These are phyloP conservation scores for Aspergillus sp. DNA, from an alignment of 2,329 filamentous ascomycete genomes.

Conservation along the genomic window DNA sequence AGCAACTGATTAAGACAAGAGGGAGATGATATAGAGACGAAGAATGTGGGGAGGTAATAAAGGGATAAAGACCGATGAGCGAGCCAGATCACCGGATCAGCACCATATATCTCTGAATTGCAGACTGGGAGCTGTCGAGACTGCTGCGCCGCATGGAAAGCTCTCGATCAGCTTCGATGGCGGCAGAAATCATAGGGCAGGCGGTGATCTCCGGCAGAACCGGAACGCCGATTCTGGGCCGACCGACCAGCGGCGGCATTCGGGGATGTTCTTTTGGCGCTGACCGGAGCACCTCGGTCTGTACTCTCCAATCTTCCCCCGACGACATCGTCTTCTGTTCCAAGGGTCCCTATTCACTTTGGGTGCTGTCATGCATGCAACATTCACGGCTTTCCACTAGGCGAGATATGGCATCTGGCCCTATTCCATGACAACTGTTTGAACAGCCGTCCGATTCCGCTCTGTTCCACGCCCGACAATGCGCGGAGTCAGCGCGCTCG, in stretches of 20 bases:
- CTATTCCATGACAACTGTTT: conserved; percentile 23
- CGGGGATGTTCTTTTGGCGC: conserved; percentile 9
- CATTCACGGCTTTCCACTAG: conserved; percentile 8
- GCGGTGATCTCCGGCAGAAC: conserved; percentile 29
- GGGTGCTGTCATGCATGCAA: conserved; percentile 17
- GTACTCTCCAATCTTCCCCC: conserved; percentile 2
- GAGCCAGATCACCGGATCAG: background rate
- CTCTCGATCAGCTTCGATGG: conserved; percentile 32
- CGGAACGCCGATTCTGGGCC: conserved; percentile 16
- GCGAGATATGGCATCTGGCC: conserved; percentile 32
- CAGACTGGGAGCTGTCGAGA: background rate
- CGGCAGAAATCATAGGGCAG: conserved; percentile 11
- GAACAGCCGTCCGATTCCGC: conserved; percentile 21
- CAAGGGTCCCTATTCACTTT: too few relatives aligned
- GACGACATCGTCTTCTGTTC: conserved; percentile 1
- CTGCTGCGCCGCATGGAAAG: conserved; percentile 13
- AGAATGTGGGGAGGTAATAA: background rate
- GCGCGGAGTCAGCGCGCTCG: conserved; percentile 41
- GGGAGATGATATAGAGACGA: background rate
- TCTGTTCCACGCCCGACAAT: conserved; percentile 30
- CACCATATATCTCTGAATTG: background rate
- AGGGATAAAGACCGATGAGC: background rate
- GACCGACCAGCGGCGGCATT: conserved; percentile 14
- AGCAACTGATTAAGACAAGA: background rate
- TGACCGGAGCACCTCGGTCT: background rate